Evolutionary conservation across 2,329 filamentous ascomycete genomes (phyloP).

Genomic region (Fusarium sp.): DNA sequence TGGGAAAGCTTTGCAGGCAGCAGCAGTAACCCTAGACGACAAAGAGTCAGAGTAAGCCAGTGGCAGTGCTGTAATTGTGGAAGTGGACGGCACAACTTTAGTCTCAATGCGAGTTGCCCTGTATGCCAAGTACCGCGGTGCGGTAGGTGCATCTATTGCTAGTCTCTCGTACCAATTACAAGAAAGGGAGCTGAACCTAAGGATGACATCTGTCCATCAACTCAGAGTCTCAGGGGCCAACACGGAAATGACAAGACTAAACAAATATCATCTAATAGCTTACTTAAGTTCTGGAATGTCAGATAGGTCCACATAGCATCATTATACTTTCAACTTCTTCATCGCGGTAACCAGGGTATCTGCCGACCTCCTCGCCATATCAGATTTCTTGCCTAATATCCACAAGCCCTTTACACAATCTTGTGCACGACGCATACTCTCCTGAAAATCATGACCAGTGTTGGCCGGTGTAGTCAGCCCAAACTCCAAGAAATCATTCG

Average conservation of each 20-base stretch:
- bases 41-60: too few species aligned
- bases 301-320: not conserved
- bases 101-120: accelerated
- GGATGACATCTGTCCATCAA: not conserved
- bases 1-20: not conserved
- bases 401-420: slow-evolving; percentile 63
- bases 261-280: not conserved
- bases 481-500: slow-evolving; percentile 35
- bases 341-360: slow-evolving; percentile 31
- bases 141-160: accelerated
- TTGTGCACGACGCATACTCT: slow-evolving; percentile 53
- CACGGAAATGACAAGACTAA: not conserved
- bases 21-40: not conserved
- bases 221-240: not conserved
- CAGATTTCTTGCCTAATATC: slow-evolving; percentile 64
- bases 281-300: not conserved
- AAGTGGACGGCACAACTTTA: not conserved
- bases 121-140: not conserved
- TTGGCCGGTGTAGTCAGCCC: slow-evolving; percentile 29
- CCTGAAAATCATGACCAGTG: slow-evolving; percentile 33
- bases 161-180: not conserved
- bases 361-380: slow-evolving; percentile 50
- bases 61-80: not conserved
- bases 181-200: not conserved
- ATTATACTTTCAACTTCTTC: slow-evolving; percentile 11